Evolutionary conservation across 768 basidiomycete genomes (phyloP), one percentile per base, ranked within the genome.

Genomic region (Mycena vulgaris): DNA sequence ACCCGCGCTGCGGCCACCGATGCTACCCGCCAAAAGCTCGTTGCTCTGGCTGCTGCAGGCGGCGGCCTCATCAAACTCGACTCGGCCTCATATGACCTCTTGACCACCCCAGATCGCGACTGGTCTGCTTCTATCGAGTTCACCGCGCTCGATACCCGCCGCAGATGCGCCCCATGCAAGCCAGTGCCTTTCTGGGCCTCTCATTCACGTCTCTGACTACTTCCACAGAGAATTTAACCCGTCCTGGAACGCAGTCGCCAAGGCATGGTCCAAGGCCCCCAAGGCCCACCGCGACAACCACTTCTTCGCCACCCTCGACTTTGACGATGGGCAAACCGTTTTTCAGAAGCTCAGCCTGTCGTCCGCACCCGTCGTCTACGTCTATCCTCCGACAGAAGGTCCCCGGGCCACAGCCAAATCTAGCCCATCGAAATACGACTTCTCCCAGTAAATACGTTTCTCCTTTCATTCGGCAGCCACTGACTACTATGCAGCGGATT

Each of bases 91-190:
- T 99, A 91, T 81, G 93, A 96, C 76, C 84, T 96, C 64, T 82
- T 99, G 73, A 92, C 91, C 3, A 81, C 88, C 7, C 87, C 92
- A 11, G 86, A 90, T 69, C 91, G 98, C 70, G 90, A 92, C 73
- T 99, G 97, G 92, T 93, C 93, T 2, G 90, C 92, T n/a, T 85
- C 92, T 5, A 85, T 99, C 61, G 91, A 96, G 16, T 88, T 99
- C 79, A 99, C 98, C 1, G 98, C 98, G 0, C 80, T 98, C 70
- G 92, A 91, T 74, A 83, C 89, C 13, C 87, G 91, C 71, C 90
- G 95, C 77, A 93, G 91, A 80, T 99, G 98, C 80, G 80, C 79
- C n/a, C 97, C 97, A 52, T 99, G 98, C 93, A 93, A 85, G 97
- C 95, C 75, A 81, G 94, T 87, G 8, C 33, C 2, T 13, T 28